Evolutionary conservation across 1,284 basidiomycete genomes (phyloP).

Genomic region (Sanghuangporus baumii): DNA sequence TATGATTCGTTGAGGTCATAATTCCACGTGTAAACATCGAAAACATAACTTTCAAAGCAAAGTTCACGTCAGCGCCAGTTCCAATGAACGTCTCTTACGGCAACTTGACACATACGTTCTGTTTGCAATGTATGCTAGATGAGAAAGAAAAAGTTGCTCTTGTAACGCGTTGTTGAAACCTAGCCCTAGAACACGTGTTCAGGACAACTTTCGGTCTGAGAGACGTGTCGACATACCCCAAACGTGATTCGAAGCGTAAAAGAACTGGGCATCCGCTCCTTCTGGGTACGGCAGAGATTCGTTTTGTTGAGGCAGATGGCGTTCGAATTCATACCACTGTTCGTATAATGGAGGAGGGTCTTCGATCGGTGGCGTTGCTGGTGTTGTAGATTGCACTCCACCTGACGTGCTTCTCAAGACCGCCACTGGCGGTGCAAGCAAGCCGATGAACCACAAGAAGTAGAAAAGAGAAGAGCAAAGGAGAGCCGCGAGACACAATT

Average conservation of each 20-base stretch:
- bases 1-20: not conserved
- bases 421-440: not conserved
- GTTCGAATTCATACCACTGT: conserved; percentile 10
- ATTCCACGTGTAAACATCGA: conserved; percentile 14
- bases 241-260: conserved; percentile 14
- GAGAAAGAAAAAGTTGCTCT: conserved; percentile 16
- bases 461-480: not conserved
- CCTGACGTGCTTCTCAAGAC: not conserved
- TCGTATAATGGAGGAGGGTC: conserved; percentile 11
- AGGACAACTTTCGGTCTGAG: not conserved
- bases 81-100: not conserved
- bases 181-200: not conserved
- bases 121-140: conserved; percentile 18
- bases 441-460: not conserved
- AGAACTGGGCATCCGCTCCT: conserved; percentile 8
- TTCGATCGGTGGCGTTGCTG: not conserved
- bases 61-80: not conserved
- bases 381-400: not conserved
- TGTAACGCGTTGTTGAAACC: conserved; percentile 15
- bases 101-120: conserved; percentile 13
- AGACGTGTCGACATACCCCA: not conserved
- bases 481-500: not conserved
- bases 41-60: conserved; percentile 3
- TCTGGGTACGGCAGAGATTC: conserved; percentile 14
- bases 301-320: conserved; percentile 14